Evolutionary conservation across 495 filamentous ascomycete genomes (phyloP).

Genomic region (Saxophila tyrrhenica): DNA sequence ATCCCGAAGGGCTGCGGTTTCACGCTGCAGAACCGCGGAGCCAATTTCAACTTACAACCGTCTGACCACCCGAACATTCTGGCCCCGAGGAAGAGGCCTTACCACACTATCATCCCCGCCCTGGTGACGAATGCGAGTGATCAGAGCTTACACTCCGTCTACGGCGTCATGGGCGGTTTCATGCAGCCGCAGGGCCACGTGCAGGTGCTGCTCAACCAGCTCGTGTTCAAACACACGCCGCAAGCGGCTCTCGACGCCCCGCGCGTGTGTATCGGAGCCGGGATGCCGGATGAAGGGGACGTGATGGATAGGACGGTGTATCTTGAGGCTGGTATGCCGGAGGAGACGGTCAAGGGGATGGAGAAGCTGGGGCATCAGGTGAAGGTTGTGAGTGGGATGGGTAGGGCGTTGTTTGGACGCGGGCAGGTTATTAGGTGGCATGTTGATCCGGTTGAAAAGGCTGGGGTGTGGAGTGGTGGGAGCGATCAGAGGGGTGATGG

Average conservation of each 20-base stretch:
- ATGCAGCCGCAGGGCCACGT: slow-evolving; percentile 99
- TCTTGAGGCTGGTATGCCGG: slow-evolving; percentile 75
- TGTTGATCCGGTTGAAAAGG: slow-evolving; percentile 46
- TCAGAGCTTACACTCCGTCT: slow-evolving; percentile 64
- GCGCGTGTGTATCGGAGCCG: slow-evolving; percentile 67
- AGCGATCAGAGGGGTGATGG: slow-evolving; percentile 88
- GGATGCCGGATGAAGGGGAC: slow-evolving; percentile 44
- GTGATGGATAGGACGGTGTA: slow-evolving; percentile 50
- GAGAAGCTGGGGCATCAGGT: slow-evolving; percentile 61
- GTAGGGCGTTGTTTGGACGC: slow-evolving; percentile 68
- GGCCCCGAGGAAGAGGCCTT: slow-evolving; percentile 76
- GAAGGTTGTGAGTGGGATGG: slow-evolving; percentile 52
- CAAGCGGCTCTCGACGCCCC: slow-evolving; percentile 89
- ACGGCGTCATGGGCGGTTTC: slow-evolving; percentile 95
- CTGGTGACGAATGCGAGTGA: slow-evolving; percentile 69
- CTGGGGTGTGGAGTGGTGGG: slow-evolving; percentile 66
- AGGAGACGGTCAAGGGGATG: slow-evolving; percentile 54
- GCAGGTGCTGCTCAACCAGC: slow-evolving; percentile 83
- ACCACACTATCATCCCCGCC: slow-evolving; percentile 95
- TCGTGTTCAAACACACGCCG: slow-evolving; percentile 71
- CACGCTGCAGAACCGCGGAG: slow-evolving; percentile 88
- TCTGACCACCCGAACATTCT: slow-evolving; percentile 63
- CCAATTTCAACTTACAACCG: slow-evolving; percentile 58
- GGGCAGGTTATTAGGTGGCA: slow-evolving; percentile 82
- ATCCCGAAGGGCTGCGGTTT: slow-evolving; percentile 78